A percentile compares a stretch with the other conserved stretches of the same genome.
Evolutionary conservation across 495 filamentous ascomycete genomes (phyloP).

Genomic region (Friedmanniomyces simplex): DNA sequence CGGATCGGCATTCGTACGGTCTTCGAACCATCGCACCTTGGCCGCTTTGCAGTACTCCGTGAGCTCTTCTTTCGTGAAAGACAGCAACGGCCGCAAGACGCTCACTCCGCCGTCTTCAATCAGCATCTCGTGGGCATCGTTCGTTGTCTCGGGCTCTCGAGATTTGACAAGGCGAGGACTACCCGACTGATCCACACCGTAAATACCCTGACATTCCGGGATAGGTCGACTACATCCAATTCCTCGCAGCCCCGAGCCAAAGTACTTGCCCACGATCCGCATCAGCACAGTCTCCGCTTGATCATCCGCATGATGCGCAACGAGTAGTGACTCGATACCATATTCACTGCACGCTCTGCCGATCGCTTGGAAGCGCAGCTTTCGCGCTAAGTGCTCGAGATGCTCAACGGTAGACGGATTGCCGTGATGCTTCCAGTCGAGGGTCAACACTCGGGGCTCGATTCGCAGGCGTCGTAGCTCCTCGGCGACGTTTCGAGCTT

Average conservation of each 20-base stretch:
- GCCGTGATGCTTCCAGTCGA: constrained; percentile 34
- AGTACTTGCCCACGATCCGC: constrained; percentile 53
- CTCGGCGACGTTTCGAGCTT: constrained; percentile 51
- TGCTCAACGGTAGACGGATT: constrained; percentile 42
- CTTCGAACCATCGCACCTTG: constrained; percentile 64
- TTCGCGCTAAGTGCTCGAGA: constrained; percentile 71
- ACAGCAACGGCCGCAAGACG: constrained; percentile 65
- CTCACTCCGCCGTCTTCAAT: constrained; percentile 60
- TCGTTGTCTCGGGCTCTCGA: neutral
- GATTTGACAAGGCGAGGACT: constrained; percentile 9
- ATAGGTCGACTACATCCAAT: constrained; percentile 56
- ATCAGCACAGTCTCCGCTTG: constrained; percentile 79
- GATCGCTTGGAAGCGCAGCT: constrained; percentile 59
- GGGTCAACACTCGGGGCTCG: constrained; percentile 34
- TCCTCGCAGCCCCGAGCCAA: constrained; percentile 55
- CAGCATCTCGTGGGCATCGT: neutral
- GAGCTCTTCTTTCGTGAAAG: constrained; percentile 60
- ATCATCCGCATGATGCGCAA: constrained; percentile 80
- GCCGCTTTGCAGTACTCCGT: constrained; percentile 60
- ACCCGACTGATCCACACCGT: constrained; percentile 61
- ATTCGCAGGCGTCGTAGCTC: constrained; percentile 41
- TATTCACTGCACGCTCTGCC: constrained; percentile 47
- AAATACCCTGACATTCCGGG: constrained; percentile 70
- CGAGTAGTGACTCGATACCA: constrained; percentile 46
- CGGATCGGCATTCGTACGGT: constrained; percentile 71